phyloP scores from a whole-genome alignment of 129 eudicot species.

The Flaveria bidentis region DNA sequence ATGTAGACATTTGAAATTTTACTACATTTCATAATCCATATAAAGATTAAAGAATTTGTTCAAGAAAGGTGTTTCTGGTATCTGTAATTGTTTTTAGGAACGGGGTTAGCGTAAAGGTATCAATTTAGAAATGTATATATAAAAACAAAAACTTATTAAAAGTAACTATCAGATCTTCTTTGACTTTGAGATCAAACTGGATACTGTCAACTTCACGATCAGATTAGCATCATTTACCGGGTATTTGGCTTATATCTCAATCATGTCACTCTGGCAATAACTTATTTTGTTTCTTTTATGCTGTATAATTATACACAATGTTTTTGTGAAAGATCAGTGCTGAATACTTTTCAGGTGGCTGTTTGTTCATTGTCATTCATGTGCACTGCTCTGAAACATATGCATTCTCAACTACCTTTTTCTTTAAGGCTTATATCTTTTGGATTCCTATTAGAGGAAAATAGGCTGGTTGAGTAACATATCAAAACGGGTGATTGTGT shows the following conservation, averaged over 20 bases:
- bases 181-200: not conserved
- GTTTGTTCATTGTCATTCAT: slow-evolving; percentile 17
- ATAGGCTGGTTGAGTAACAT: not conserved
- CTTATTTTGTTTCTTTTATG: not conserved
- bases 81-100: not conserved
- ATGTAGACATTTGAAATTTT: not conserved
- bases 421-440: not conserved
- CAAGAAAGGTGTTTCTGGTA: not conserved
- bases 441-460: not conserved
- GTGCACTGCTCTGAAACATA: slow-evolving; percentile 11
- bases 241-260: not conserved
- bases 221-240: slow-evolving; percentile 14
- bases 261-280: not conserved
- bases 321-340: not conserved
- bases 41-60: not conserved
- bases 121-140: not conserved
- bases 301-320: not conserved
- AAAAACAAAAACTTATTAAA: not conserved
- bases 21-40: not conserved
- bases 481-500: not conserved
- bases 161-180: not conserved
- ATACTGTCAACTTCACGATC: not conserved
- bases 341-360: slow-evolving; percentile 6
- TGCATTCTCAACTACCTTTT: not conserved
- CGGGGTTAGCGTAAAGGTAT: not conserved